phyloP scores from a whole-genome alignment of 192 early-diverging fungal genomes.

The Coemansia sp. region DNA sequence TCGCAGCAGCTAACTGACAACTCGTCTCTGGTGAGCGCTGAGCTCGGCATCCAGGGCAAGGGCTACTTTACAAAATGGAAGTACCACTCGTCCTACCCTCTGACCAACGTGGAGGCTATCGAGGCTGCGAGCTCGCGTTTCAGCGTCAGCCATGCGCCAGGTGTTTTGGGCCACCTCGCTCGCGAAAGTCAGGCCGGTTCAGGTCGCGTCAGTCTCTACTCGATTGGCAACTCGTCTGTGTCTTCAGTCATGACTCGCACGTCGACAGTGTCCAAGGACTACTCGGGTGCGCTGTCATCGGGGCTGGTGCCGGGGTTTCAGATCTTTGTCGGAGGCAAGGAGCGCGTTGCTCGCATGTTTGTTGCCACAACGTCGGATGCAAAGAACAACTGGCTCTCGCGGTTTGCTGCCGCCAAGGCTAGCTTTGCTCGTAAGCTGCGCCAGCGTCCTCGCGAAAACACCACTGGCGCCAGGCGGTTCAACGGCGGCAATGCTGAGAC shows the following conservation, averaged over 20 bases:
- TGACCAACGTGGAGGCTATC: slow-evolving; percentile 58
- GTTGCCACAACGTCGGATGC: slow-evolving; percentile 52
- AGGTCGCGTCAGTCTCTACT: slow-evolving; percentile 51
- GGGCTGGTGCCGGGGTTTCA: slow-evolving; percentile 54
- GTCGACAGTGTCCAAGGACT: slow-evolving; percentile 56
- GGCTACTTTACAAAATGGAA: slow-evolving; percentile 74
- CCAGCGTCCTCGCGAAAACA: slow-evolving; percentile 45
- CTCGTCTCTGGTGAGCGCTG: slow-evolving; percentile 54
- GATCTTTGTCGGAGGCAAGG: slow-evolving; percentile 53
- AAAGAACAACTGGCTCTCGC: slow-evolving; percentile 56
- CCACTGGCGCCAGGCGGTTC: slow-evolving; percentile 16
- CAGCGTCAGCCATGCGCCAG: slow-evolving; percentile 42
- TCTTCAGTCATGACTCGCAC: slow-evolving; percentile 56
- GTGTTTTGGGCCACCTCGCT: slow-evolving; percentile 34
- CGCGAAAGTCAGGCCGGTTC: slow-evolving; percentile 47
- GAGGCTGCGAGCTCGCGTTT: slow-evolving; percentile 58
- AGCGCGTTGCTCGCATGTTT: slow-evolving; percentile 55
- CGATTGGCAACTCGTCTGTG: slow-evolving; percentile 53
- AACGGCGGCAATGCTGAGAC: slow-evolving; percentile 8
- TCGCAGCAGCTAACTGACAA: slow-evolving; percentile 38
- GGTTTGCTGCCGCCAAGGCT: slow-evolving; percentile 56
- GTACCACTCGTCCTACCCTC: slow-evolving; percentile 58
- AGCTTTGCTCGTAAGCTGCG: slow-evolving; percentile 46
- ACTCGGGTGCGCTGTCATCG: slow-evolving; percentile 50
- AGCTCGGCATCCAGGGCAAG: slow-evolving; percentile 50